Conservation (phyloP, 78 protist species). For the Creolimax fragrantissima region DNA sequence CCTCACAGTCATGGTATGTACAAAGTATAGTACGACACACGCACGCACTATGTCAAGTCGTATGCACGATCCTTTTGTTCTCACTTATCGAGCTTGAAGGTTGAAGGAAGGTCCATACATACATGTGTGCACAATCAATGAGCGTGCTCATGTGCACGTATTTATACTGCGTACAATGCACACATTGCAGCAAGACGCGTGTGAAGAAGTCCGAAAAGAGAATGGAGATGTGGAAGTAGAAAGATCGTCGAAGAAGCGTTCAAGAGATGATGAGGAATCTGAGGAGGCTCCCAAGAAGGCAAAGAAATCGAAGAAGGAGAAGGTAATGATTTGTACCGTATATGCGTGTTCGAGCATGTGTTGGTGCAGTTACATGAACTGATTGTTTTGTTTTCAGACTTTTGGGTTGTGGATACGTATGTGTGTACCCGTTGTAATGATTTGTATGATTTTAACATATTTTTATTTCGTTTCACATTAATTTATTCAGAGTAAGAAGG, state of each 20-base stretch:
- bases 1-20: slow-evolving; percentile 3
- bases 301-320: neutral
- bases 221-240: neutral
- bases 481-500: too few species aligned
- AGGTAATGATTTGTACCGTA: neutral
- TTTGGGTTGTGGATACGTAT: neutral
- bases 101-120: neutral
- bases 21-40: neutral
- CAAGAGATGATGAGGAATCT: neutral
- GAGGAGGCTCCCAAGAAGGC: neutral
- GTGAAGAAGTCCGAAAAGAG: neutral
- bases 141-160: too few species aligned
- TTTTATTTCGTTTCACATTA: too few species aligned
- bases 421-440: too few species aligned
- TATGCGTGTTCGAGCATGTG: neutral
- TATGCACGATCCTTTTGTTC: neutral
- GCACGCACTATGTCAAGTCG: neutral
- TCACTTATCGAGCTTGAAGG: neutral
- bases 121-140: too few species aligned
- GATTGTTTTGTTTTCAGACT: neutral
- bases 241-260: neutral
- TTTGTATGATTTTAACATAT: too few species aligned
- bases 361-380: neutral
- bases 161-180: too few species aligned
- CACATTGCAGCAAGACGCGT: neutral